Evolutionary conservation across 2,329 filamentous ascomycete genomes (phyloP), one percentile per base, ranked within the genome.

Genomic region (Xylariaceae sp.): DNA sequence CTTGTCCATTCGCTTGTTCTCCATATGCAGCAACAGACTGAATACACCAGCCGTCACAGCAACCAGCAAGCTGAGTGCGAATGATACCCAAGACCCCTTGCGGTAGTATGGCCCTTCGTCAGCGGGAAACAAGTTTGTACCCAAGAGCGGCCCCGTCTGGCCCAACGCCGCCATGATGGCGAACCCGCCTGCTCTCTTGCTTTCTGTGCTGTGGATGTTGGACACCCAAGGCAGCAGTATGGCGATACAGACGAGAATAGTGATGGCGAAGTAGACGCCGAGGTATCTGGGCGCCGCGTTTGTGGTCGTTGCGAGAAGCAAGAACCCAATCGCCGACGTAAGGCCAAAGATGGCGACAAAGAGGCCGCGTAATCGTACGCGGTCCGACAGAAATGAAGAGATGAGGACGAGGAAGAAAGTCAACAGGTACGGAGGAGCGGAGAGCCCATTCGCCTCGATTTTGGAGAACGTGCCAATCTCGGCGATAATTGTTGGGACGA

Each of bases 361-460:
- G 1, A 64, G 66, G 1, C 67, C 66, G 16, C 66, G 60, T 45
- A 65, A 46, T 32, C 59, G 54, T 19, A 61, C 42, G 18, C 52
- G 56, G 44, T 69, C 66, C 4, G 65, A 66, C 4, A 66, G 44
- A 40, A 57, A 63, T 41, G 56, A 60, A 36, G 59, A 41, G 8
- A 50, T 30, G 39, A 69, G 57, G 47, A 67, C 66, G 24, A 60
- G 46, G 41, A 68, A 54, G 49, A 66, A 68, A 39, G 59, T 65
- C 22, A 68, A 50, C 15, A 66, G 50, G 47, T 69, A 68, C 0
- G 66, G 66, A 7, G 64, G 66, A 6, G 64, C 64, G 3, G 56
- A 61, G 32, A 66, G 57, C 6, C 64, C 63, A 34, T 67, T 63
- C 3, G 63, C 56, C 34, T 64, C 52, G 35, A 65, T 53, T 9